Evolutionary conservation across 2,329 filamentous ascomycete species (phyloP).

Genomic region (Tolypocladium nubicola): DNA sequence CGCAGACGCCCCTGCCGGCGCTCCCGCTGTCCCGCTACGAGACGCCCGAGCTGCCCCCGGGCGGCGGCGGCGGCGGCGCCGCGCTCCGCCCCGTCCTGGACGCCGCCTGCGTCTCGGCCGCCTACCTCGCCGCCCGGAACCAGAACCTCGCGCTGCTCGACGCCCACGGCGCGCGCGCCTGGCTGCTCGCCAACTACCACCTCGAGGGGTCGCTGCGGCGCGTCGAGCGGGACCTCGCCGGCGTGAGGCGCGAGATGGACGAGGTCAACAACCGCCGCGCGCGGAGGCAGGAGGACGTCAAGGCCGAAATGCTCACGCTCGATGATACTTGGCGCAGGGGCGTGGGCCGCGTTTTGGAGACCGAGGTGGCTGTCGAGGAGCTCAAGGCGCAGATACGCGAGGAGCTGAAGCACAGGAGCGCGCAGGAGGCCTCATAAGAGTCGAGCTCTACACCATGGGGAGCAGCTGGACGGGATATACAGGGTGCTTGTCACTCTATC

Average conservation of each 20-base stretch:
- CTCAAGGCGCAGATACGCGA: slow-evolving; percentile 58
- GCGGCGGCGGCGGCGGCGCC: slow-evolving; percentile 7
- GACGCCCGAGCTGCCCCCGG: slow-evolving; percentile 45
- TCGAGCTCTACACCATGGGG: background rate
- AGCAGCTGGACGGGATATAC: background rate
- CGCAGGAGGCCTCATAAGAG: background rate
- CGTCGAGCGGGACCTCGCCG: slow-evolving; percentile 66
- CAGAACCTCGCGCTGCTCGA: slow-evolving; percentile 63
- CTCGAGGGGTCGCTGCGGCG: slow-evolving; percentile 55
- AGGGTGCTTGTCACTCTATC: background rate
- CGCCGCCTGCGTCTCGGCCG: slow-evolving; percentile 35
- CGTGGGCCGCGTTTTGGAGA: slow-evolving; percentile 72
- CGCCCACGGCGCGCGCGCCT: slow-evolving; percentile 76
- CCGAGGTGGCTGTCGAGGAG: slow-evolving; percentile 71
- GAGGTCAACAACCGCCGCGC: slow-evolving; percentile 60
- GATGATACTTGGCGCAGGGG: slow-evolving; percentile 73
- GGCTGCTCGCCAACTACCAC: slow-evolving; percentile 77
- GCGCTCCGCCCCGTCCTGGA: slow-evolving; percentile 54
- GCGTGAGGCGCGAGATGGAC: slow-evolving; percentile 59
- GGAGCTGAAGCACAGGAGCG: slow-evolving; percentile 33
- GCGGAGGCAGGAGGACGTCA: slow-evolving; percentile 57
- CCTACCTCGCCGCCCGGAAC: slow-evolving; percentile 41
- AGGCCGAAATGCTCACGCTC: slow-evolving; percentile 60
- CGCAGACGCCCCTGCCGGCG: slow-evolving; percentile 33
- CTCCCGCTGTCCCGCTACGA: slow-evolving; percentile 77